Percentiles rank a stretch among this genome's conserved stretches.
phyloP scores from a whole-genome alignment of 768 basidiomycete genomes.

The Boletus sp. region DNA sequence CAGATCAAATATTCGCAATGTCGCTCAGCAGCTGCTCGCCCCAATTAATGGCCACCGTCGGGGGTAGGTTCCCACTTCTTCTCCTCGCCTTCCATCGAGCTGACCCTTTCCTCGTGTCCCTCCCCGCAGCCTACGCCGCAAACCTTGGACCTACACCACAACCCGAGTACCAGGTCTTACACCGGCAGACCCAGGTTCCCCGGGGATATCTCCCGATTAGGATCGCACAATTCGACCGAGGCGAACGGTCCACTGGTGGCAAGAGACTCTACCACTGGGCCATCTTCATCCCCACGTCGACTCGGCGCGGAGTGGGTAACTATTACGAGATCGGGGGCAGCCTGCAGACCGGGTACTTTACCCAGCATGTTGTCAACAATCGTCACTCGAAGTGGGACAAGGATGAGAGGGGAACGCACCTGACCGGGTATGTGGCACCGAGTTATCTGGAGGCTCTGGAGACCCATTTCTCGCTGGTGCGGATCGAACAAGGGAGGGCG shows the following conservation, averaged over 20 bases:
- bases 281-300: slow-evolving; percentile 23
- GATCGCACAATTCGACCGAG: slow-evolving; percentile 15
- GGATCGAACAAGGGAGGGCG: slow-evolving; percentile 5
- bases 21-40: neutral
- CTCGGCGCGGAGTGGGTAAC: slow-evolving; percentile 17
- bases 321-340: slow-evolving; percentile 17
- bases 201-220: slow-evolving; percentile 12
- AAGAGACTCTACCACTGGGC: slow-evolving; percentile 14
- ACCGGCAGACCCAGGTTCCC: slow-evolving; percentile 10
- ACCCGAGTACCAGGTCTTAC: slow-evolving; percentile 10
- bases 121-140: slow-evolving; percentile 5
- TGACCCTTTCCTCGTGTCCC: neutral
- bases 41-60: slow-evolving; percentile 8
- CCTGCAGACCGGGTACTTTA: slow-evolving; percentile 9
- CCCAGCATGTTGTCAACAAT: slow-evolving; percentile 13
- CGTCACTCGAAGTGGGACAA: slow-evolving; percentile 13
- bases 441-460: neutral
- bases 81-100: too few relatives aligned
- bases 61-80: neutral
- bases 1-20: slow-evolving; percentile 3
- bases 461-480: slow-evolving; percentile 10
- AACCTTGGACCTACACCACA: neutral
- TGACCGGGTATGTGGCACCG: slow-evolving; percentile 12
- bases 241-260: neutral
- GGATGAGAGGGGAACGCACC: slow-evolving; percentile 10